phyloP scores from a whole-genome alignment of 2,329 filamentous ascomycete species.

The Aspergillus brunneoviolaceus region DNA sequence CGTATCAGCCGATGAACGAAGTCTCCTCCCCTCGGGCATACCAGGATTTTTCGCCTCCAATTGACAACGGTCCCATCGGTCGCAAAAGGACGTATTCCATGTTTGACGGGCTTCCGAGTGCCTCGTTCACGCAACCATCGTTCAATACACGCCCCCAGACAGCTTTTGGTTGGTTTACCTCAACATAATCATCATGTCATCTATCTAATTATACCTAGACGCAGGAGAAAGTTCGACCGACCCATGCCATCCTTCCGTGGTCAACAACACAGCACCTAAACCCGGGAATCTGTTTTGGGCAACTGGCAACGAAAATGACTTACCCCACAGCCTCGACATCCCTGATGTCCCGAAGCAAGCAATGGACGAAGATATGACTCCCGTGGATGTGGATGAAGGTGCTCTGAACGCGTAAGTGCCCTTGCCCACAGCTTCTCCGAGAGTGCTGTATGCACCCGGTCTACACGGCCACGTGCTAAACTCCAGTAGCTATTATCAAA shows the following conservation, averaged over 20 bases:
- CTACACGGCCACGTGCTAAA: slow-evolving; percentile 15
- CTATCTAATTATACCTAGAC: slow-evolving; percentile 19
- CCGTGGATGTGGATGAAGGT: slow-evolving; percentile 39
- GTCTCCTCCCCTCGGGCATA: slow-evolving; percentile 44
- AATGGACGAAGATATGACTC: slow-evolving; percentile 36
- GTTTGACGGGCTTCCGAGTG: slow-evolving; percentile 46
- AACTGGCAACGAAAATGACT: slow-evolving; percentile 31
- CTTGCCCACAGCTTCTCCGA: background rate
- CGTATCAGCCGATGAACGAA: slow-evolving; percentile 46
- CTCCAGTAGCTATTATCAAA: slow-evolving; percentile 38
- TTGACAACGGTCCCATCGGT: slow-evolving; percentile 41
- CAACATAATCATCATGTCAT: background rate
- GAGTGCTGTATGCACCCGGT: background rate
- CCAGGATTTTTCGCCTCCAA: slow-evolving; percentile 56
- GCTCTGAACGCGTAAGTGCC: slow-evolving; percentile 40
- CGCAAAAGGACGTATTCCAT: slow-evolving; percentile 53
- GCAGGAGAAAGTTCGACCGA: slow-evolving; percentile 31
- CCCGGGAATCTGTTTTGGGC: slow-evolving; percentile 43
- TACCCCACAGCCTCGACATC: slow-evolving; percentile 34
- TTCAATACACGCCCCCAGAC: slow-evolving; percentile 38
- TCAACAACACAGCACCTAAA: slow-evolving; percentile 33
- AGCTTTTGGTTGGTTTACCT: slow-evolving; percentile 31
- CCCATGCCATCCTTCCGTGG: slow-evolving; percentile 39
- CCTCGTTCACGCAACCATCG: slow-evolving; percentile 42
- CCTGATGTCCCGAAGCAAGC: slow-evolving; percentile 33